phyloP scores from a whole-genome alignment of 2,329 filamentous ascomycete genomes.

The Cladosporium phlei region DNA sequence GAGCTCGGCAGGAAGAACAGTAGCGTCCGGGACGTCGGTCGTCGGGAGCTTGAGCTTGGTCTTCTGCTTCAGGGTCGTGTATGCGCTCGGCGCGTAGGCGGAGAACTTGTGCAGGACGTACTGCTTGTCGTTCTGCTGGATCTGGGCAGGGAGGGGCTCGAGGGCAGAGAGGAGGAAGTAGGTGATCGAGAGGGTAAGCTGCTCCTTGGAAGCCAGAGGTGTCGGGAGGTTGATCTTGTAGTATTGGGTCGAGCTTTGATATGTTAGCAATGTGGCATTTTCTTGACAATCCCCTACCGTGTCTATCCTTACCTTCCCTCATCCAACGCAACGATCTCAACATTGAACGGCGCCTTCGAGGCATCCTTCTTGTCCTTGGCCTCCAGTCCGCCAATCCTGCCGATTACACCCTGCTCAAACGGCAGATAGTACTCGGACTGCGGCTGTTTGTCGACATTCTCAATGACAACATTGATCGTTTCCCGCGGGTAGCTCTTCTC shows the following conservation, averaged over 20 bases:
- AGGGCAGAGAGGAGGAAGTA: constrained; percentile 79
- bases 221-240: constrained; percentile 75
- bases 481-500: constrained; percentile 92
- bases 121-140: constrained; percentile 81
- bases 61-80: constrained; percentile 87
- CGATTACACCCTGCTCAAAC: constrained; percentile 71
- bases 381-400: constrained; percentile 77
- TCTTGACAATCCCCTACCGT: too few species aligned
- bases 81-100: constrained; percentile 76
- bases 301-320: constrained; percentile 45
- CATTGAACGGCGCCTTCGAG: constrained; percentile 60
- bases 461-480: constrained; percentile 86
- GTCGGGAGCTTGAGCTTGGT: constrained; percentile 89
- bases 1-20: constrained; percentile 51
- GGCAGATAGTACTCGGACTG: constrained; percentile 90
- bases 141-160: constrained; percentile 70
- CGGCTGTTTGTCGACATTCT: constrained; percentile 74
- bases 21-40: constrained; percentile 74
- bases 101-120: constrained; percentile 83
- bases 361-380: constrained; percentile 86
- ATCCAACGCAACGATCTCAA: constrained; percentile 61
- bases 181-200: constrained; percentile 82
- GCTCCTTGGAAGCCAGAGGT: constrained; percentile 68
- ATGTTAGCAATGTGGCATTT: not conserved
- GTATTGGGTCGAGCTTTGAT: constrained; percentile 56